Conservation (phyloP, 2,329 filamentous ascomycete genomes). For the Hymenoscyphus fructigenus region DNA sequence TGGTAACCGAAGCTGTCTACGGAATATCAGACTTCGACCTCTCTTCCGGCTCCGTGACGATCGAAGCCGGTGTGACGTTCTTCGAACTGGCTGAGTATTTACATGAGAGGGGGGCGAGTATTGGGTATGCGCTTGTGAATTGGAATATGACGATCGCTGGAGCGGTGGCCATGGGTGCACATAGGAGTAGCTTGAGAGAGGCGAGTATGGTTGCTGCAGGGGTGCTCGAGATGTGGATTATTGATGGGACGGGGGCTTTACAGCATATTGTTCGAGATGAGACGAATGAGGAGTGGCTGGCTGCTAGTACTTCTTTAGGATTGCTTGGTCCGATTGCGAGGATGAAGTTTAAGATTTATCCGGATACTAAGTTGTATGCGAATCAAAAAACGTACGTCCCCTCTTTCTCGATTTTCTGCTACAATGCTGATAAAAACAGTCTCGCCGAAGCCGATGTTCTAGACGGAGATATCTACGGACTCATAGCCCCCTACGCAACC, state of each 20-base stretch:
- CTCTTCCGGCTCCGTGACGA: constrained; percentile 16
- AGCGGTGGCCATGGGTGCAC: constrained; percentile 25
- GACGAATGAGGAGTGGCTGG: constrained; percentile 22
- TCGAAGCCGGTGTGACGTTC: constrained; percentile 25
- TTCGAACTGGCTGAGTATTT: constrained; percentile 24
- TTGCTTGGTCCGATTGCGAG: constrained; percentile 22
- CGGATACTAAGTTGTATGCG: constrained; percentile 20
- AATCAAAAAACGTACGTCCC: constrained; percentile 17
- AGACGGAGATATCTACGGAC: constrained; percentile 21
- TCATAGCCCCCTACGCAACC: constrained; percentile 23
- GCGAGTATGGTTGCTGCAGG: constrained; percentile 24
- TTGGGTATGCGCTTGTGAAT: constrained; percentile 24
- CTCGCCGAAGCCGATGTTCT: constrained; percentile 20
- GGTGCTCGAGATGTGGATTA: constrained; percentile 21
- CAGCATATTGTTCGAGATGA: constrained; percentile 19
- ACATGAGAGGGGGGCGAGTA: constrained; percentile 17
- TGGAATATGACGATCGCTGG: constrained; percentile 28
- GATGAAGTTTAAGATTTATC: constrained; percentile 22
- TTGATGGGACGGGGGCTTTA: constrained; percentile 21
- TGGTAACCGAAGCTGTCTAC: constrained; percentile 19
- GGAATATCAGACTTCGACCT: constrained; percentile 19
- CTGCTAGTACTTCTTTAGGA: constrained; percentile 22
- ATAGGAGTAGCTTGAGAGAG: constrained; percentile 21
- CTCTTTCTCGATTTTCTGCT: neutral
- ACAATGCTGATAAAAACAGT: constrained; percentile 9